Base-by-base conservation (phyloP, 2,329 filamentous ascomycete species). In the Fusarium paranaense region DNA sequence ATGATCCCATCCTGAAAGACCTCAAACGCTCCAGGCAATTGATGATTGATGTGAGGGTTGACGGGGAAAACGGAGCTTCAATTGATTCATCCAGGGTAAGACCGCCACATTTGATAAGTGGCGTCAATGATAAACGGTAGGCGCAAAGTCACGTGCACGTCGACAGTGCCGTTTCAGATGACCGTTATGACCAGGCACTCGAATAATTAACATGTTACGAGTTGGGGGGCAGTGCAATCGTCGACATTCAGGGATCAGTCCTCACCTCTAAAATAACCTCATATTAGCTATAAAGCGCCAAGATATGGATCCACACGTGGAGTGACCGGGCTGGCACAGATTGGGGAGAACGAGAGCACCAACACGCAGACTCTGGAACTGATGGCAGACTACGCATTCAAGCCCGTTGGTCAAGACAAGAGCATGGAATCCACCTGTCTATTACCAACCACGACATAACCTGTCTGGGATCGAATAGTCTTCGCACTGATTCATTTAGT, bases 111-210 rank as follows among this genome's bases (percentile, higher is more conserved):
- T 58, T 6, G 8, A 57, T 57, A 16, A 25, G 8, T 73, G 38
- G 62, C 68, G 64, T 35, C 59, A 61, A 33, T 25, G 42, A 16
- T 18, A 33, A 38, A 38, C 22, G 40, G 45, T 18, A 54, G 16
- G 14, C 35, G 27, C 16, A 13, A 22, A 42, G 64, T 74, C 72
- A 74, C 69, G 72, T 75, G 72, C 16, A 20, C 16, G 2, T 37
- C 10, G 38, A 33, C 38, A 18, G 2, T 11, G 6, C 32, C 52
- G 52, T 33, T 33, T 56, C 52, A 56, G 8, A 56, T 20, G 5
- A 56, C 32, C n/a, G 47, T 52, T 52, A 25, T 32, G 52, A 16
- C 14, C 14, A 25, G 30, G 14, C 4, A 52, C 10, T 52, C 47
- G 18, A 54, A 20, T 14, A 30, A 56, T 56, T 35, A 20, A 16